Base-by-base conservation (phyloP, 2,329 filamentous ascomycete species). In the Shiraia bambusicola region DNA sequence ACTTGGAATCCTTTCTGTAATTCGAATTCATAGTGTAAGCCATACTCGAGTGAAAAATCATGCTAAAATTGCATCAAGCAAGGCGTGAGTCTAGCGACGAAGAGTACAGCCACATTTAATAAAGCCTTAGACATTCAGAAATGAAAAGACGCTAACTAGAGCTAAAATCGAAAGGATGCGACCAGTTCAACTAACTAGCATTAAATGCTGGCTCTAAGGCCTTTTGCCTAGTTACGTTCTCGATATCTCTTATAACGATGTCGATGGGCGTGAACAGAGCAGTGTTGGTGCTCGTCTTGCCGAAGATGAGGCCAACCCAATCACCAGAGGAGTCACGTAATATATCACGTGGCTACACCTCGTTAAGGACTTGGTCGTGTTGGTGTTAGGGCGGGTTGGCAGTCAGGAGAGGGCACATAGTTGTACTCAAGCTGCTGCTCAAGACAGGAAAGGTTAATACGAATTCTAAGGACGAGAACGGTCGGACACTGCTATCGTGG, bases 231-330 rank as follows among this genome's bases (percentile, higher is more conserved):
- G 28, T 32, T 15, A 39, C 37, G 17, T 39, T 39, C 16, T 32
- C 28, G 28, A 39, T 39, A 24, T 39, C 37, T 16, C 19, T 6
- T 11, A 39, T 14, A 13, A 39, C 19, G 3, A 39, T 1, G 32
- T 39, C 37, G 4, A 39, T 31, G 12, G 37, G 37, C 19, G 11
- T 22, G n/a, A 39, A 19, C 11, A 39, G 27, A 12, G 15, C 37
- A 10, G 15, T 11, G 10, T 17, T 19, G 3, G 14, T 22, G 6
- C 16, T 25, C 13, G 37, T 39, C 13, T 17, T 22, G n/a, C 37
- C 37, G 24, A 39, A 39, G 13, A 39, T 10, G 12, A 39, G 28
- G 13, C 37, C 37, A 26, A 39, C 17, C 37, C 37, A 39, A 16
- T 16, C 19, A n/a, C 37, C 37, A 11, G 27, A 22, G 13, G 27